A percentile compares a stretch with the other conserved stretches of the same genome.
phyloP scores from a whole-genome alignment of 352 stramenopile species.

The Thalassiosira mediterranea region DNA sequence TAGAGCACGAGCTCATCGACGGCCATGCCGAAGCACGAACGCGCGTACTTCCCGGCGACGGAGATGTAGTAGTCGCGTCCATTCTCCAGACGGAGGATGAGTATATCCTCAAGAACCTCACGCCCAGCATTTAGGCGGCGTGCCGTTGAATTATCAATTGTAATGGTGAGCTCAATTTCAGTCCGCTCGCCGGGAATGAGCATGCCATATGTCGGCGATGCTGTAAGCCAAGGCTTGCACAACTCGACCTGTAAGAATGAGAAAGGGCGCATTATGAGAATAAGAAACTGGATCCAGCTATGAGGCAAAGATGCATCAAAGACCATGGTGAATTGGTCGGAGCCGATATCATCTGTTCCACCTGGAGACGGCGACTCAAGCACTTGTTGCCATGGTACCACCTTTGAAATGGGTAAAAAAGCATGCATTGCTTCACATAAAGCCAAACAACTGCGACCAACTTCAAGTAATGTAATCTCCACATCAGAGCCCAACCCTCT shows the following conservation, averaged over 20 bases:
- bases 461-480: too few species aligned
- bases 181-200: constrained; percentile 85
- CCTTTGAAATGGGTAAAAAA: too few species aligned
- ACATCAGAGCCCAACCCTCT: too few species aligned
- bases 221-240: constrained; percentile 92
- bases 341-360: too few species aligned
- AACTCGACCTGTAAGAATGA: constrained; percentile 79
- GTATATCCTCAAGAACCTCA: constrained; percentile 94
- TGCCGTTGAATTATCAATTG: constrained; percentile 89
- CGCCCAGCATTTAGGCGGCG: constrained; percentile 88
- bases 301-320: background rate
- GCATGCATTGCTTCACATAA: too few species aligned
- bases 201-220: constrained; percentile 88
- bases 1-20: constrained; percentile 93
- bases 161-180: constrained; percentile 90
- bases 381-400: too few species aligned
- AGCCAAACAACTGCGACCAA: too few species aligned
- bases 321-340: too few species aligned
- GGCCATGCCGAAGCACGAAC: constrained; percentile 93
- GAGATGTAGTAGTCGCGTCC: constrained; percentile 95
- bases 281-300: background rate
- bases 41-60: constrained; percentile 90
- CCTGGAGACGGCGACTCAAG: too few species aligned
- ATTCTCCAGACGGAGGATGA: constrained; percentile 96
- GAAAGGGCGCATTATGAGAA: too few species aligned